These are phyloP conservation scores for Aspergillus tamarii DNA, from an alignment of 2,329 filamentous ascomycete genomes.

Conservation along the genomic window DNA sequence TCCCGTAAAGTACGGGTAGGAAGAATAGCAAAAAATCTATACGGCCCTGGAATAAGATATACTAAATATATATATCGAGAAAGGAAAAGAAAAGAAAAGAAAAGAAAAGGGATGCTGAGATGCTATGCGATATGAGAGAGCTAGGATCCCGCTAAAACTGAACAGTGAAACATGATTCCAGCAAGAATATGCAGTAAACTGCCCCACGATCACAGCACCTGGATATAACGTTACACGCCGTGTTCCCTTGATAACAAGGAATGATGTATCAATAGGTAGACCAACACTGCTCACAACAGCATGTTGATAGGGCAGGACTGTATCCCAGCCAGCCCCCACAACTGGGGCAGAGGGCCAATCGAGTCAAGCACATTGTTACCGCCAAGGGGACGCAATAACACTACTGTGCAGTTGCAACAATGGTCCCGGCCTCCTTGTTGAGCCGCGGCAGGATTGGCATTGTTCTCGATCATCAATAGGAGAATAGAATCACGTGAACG, in stretches of 20 bases:
- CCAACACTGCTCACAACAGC: slow-evolving; percentile 2
- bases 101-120: background rate
- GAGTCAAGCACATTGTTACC: background rate
- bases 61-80: background rate
- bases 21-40: background rate
- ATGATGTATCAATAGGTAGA: slow-evolving; percentile 1
- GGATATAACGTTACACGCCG: background rate
- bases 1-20: background rate
- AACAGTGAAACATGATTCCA: background rate
- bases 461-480: slow-evolving; percentile 27
- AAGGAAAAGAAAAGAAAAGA: background rate
- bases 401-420: slow-evolving; percentile 16
- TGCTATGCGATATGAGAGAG: background rate
- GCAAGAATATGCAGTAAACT: slow-evolving; percentile 4
- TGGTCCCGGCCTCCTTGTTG: slow-evolving; percentile 11
- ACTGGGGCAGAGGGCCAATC: background rate
- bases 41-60: background rate
- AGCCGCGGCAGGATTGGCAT: slow-evolving; percentile 15
- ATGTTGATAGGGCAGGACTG: background rate
- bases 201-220: background rate
- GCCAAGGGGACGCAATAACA: background rate
- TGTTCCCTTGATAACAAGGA: background rate
- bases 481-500: slow-evolving; percentile 23
- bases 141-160: background rate
- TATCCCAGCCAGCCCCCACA: background rate